phyloP scores from a whole-genome alignment of 495 filamentous ascomycete genomes.

The Hyaloscypha variabilis region DNA sequence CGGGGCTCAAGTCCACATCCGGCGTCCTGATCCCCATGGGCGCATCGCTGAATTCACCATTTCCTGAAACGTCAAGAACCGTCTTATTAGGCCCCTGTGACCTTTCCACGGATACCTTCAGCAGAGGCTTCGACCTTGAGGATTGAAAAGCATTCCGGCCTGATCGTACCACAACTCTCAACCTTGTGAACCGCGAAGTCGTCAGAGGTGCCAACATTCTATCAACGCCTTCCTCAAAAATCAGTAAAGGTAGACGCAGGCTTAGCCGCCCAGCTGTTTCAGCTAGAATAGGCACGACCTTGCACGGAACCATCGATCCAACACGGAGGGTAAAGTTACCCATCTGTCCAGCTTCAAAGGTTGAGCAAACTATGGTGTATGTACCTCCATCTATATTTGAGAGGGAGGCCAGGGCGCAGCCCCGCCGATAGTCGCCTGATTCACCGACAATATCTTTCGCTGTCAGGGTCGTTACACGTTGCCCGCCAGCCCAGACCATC shows the following conservation, averaged over 20 bases:
- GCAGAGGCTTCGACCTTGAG: constrained; percentile 40
- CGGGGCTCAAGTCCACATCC: constrained; percentile 71
- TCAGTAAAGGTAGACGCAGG: constrained; percentile 49
- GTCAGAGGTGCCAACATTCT: constrained; percentile 55
- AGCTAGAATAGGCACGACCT: constrained; percentile 55
- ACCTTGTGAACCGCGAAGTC: constrained; percentile 56
- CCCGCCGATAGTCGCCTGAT: constrained; percentile 82
- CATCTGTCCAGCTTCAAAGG: constrained; percentile 77
- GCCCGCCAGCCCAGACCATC: constrained; percentile 74
- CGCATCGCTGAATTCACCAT: constrained; percentile 70
- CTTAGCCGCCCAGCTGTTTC: constrained; percentile 72
- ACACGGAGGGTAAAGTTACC: constrained; percentile 77
- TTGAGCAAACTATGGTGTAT: constrained; percentile 87
- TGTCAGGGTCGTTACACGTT: constrained; percentile 66
- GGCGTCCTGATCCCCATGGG: constrained; percentile 67
- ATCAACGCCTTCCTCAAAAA: constrained; percentile 53
- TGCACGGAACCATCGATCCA: constrained; percentile 56
- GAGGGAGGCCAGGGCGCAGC: constrained; percentile 69
- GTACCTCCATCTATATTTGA: constrained; percentile 60
- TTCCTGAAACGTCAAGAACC: constrained; percentile 57
- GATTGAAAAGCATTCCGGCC: neutral
- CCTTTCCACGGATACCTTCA: constrained; percentile 66
- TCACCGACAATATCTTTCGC: constrained; percentile 77
- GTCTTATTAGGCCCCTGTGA: constrained; percentile 69
- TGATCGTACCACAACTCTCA: constrained; percentile 49